phyloP scores from a whole-genome alignment of 192 early-diverging fungal species.

The Entophlyctis helioformis region DNA sequence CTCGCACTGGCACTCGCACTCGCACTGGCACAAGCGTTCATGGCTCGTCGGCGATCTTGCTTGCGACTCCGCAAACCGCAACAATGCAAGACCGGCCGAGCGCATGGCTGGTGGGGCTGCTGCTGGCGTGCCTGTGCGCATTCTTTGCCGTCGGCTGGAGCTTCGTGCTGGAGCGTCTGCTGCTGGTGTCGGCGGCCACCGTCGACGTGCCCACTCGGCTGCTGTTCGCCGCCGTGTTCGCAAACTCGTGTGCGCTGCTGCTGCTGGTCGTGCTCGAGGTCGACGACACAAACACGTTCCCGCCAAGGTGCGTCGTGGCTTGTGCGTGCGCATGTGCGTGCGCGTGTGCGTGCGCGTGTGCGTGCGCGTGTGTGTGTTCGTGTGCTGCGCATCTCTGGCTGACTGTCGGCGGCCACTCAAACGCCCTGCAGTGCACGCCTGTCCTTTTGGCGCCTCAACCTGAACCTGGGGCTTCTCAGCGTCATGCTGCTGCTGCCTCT shows the following conservation, averaged over 20 bases:
- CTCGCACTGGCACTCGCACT: no score
- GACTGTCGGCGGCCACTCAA: neutral
- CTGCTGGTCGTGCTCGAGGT: conserved; percentile 78
- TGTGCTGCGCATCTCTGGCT: neutral
- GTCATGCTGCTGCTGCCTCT: conserved; percentile 64
- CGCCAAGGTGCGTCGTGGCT: neutral
- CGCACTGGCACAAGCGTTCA: no score
- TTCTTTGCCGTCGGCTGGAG: conserved; percentile 57
- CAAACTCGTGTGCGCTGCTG: conserved; percentile 65
- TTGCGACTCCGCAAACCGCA: no score
- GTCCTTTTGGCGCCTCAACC: conserved; percentile 61
- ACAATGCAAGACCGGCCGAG: no score
- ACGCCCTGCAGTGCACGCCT: conserved; percentile 40
- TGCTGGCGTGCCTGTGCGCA: no score
- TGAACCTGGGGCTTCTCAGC: conserved; percentile 54
- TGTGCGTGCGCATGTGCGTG: neutral
- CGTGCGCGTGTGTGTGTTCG: neutral
- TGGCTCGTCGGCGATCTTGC: no score
- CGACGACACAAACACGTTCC: conserved; percentile 41
- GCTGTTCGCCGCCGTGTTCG: conserved; percentile 66
- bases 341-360: no score
- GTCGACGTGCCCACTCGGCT: no score
- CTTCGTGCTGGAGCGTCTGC: conserved; percentile 56
- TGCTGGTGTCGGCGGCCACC: no score
- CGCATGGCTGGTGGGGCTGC: no score